phyloP scores from a whole-genome alignment of 768 basidiomycete species.

The Royoungia palumana region DNA sequence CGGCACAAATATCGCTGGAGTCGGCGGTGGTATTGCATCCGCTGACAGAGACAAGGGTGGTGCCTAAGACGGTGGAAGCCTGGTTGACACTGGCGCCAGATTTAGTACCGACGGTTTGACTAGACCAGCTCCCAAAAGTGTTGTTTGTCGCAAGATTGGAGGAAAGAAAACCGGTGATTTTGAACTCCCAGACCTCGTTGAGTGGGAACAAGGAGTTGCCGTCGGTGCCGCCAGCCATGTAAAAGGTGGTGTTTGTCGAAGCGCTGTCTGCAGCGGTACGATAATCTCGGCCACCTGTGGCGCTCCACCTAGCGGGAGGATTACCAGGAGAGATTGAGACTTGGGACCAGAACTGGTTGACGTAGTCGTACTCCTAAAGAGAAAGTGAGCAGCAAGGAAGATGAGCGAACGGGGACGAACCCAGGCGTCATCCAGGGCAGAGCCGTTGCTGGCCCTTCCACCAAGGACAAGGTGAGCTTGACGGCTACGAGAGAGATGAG shows the following conservation, averaged over 20 bases:
- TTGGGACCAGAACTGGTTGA: constrained; percentile 71
- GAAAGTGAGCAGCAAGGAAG: constrained; percentile 4
- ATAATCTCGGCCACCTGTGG: constrained; percentile 71
- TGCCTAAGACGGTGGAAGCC: constrained; percentile 55
- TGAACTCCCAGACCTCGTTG: constrained; percentile 69
- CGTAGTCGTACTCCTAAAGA: constrained; percentile 73
- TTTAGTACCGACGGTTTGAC: constrained; percentile 37
- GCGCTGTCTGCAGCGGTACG: constrained; percentile 32
- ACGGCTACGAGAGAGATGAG: constrained; percentile 46
- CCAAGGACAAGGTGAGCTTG: constrained; percentile 72
- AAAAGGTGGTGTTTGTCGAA: constrained; percentile 67
- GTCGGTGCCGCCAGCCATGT: constrained; percentile 68
- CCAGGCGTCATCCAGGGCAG: constrained; percentile 68
- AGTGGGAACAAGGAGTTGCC: constrained; percentile 43
- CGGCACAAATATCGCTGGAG: constrained; percentile 51
- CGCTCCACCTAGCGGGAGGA: constrained; percentile 66
- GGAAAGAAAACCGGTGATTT: constrained; percentile 67
- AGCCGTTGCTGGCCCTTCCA: constrained; percentile 54
- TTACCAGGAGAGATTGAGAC: constrained; percentile 49
- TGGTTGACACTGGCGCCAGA: constrained; percentile 38
- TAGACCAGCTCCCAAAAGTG: constrained; percentile 59
- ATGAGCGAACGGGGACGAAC: constrained; percentile 38
- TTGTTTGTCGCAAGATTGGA: constrained; percentile 53
- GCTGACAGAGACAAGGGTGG: constrained; percentile 52
- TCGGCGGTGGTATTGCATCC: constrained; percentile 53